phyloP scores from a whole-genome alignment of 2,329 filamentous ascomycete genomes.

The Ceratocystiopsis sp. region DNA sequence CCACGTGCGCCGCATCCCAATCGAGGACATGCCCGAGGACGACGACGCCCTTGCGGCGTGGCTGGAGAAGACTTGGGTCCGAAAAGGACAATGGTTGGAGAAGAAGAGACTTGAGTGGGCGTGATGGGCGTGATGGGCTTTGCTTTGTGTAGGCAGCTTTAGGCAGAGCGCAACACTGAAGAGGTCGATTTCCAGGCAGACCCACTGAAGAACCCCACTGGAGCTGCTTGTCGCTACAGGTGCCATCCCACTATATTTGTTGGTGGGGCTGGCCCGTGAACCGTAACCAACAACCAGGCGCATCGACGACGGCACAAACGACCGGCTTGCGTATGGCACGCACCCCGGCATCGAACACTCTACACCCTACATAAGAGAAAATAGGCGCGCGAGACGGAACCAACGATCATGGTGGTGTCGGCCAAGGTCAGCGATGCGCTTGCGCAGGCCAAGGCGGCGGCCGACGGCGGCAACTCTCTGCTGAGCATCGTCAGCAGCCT shows the following conservation, averaged over 20 bases:
- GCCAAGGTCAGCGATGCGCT: constrained; percentile 10
- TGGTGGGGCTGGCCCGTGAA: too few species aligned
- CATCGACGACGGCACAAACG: too few species aligned
- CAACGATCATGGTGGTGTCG: constrained; percentile 1
- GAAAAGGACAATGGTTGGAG: constrained; percentile 35
- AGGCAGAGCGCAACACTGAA: too few species aligned
- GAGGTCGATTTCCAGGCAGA: too few species aligned
- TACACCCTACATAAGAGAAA: not conserved
- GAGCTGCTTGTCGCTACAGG: too few species aligned
- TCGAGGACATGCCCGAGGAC: constrained; percentile 29
- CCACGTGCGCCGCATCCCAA: constrained; percentile 28
- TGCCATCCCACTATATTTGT: too few species aligned
- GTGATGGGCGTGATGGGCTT: too few species aligned
- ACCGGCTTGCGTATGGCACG: too few species aligned
- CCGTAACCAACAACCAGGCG: too few species aligned
- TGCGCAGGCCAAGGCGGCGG: constrained; percentile 3
- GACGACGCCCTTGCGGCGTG: constrained; percentile 32
- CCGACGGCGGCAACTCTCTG: constrained; percentile 8
- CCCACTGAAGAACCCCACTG: too few species aligned
- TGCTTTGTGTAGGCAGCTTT: too few species aligned
- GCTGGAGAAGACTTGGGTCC: constrained; percentile 35
- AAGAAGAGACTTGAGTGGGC: constrained; percentile 24
- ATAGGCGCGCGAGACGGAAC: not conserved
- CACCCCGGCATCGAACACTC: not conserved
- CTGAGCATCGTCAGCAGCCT: constrained; percentile 12